phyloP scores from a whole-genome alignment of 495 filamentous ascomycete species.

The Xylaria acuta region DNA sequence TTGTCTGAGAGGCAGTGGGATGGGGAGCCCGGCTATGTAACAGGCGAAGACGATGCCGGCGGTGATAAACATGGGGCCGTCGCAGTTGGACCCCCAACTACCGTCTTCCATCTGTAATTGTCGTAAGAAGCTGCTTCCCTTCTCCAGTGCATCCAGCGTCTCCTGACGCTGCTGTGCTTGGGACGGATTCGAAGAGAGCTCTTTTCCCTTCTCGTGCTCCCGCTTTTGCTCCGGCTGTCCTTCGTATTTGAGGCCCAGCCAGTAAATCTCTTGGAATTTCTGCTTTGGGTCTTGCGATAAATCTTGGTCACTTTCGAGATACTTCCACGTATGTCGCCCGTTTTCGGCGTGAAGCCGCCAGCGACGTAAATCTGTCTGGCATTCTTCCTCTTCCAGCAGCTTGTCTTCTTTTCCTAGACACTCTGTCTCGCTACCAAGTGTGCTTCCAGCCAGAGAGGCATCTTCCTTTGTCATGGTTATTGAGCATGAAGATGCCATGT shows the following conservation, averaged over 20 bases:
- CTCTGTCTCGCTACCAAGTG: background rate
- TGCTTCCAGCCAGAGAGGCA: slow-evolving; percentile 2
- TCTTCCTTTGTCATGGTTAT: slow-evolving; percentile 6
- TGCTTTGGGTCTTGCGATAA: slow-evolving; percentile 68
- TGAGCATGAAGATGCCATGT: background rate
- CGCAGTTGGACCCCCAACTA: slow-evolving; percentile 87
- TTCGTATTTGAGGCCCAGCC: slow-evolving; percentile 60
- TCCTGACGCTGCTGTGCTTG: background rate
- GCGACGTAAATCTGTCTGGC: slow-evolving; percentile 66
- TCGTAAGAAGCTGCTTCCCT: slow-evolving; percentile 77
- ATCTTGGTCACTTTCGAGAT: slow-evolving; percentile 72
- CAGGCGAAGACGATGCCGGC: slow-evolving; percentile 74
- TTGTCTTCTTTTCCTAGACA: background rate
- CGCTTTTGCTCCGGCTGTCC: background rate
- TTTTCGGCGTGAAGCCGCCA: slow-evolving; percentile 76
- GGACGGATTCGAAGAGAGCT: background rate
- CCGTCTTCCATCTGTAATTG: slow-evolving; percentile 75
- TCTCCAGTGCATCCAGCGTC: slow-evolving; percentile 60
- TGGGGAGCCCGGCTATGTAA: slow-evolving; percentile 76
- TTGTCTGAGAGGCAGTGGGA: slow-evolving; percentile 69
- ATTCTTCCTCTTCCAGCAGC: slow-evolving; percentile 7
- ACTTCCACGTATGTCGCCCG: slow-evolving; percentile 83
- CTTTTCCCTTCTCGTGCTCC: background rate
- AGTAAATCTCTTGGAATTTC: slow-evolving; percentile 71
- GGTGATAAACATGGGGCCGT: slow-evolving; percentile 73